Conservation (phyloP, 306 rosid genomes). For the Rubus parviflorus region DNA sequence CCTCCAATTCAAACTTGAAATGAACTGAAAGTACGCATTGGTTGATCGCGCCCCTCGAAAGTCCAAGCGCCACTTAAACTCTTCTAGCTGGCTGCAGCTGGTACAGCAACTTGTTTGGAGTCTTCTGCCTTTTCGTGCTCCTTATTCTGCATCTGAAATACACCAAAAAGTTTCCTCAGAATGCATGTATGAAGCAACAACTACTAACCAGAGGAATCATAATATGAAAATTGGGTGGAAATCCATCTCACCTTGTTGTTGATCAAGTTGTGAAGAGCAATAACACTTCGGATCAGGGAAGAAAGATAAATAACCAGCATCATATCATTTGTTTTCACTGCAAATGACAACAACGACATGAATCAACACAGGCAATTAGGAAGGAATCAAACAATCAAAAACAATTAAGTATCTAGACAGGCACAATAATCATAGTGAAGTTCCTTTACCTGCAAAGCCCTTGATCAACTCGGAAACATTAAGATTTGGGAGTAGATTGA, state of each 20-base stretch:
- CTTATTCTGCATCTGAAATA: constrained; percentile 51
- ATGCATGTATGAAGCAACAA: neutral
- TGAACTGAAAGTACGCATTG: constrained; percentile 3
- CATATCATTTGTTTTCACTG: constrained; percentile 70
- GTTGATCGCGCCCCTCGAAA: neutral
- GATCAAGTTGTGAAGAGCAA: constrained; percentile 63
- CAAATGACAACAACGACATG: constrained; percentile 15
- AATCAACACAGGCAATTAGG: neutral
- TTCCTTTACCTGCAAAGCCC: constrained; percentile 46
- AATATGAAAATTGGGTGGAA: neutral
- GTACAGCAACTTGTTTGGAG: constrained; percentile 38
- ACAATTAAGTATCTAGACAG: neutral
- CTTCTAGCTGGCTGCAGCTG: constrained; percentile 33
- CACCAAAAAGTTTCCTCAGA: neutral
- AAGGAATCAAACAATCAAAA: neutral
- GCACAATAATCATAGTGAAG: neutral
- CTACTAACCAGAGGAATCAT: neutral
- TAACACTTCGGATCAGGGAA: constrained; percentile 54
- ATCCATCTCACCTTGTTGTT: constrained; percentile 48
- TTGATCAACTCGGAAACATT: constrained; percentile 54
- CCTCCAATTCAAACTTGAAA: constrained; percentile 5
- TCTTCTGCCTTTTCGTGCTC: constrained; percentile 63
- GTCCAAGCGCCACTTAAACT: neutral
- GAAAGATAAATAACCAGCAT: constrained; percentile 59
- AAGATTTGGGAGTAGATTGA: constrained; percentile 61